Base-by-base conservation (phyloP, 768 basidiomycete species). In the Rhizopogon roseolus region DNA sequence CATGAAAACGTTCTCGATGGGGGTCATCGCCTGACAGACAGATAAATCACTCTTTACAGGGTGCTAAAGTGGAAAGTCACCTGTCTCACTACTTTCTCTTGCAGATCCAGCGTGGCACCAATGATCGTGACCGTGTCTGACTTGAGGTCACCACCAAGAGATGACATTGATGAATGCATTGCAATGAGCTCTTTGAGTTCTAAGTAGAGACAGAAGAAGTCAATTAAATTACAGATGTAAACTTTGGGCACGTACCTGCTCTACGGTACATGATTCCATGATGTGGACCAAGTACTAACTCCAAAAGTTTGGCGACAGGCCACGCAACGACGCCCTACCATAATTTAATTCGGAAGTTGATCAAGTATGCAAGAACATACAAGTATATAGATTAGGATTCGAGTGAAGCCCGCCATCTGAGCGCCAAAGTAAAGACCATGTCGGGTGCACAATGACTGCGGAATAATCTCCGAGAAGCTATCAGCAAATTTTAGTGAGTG, bases 241-340 rank as follows among this genome's bases (percentile, higher is more conserved):
- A 32, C 6, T 7, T 1, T 16, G 34, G 19, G 6, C n/a, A 27
- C n/a, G 29, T 13, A 80, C 81, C 82, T 54, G 79, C 81, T 51
- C 92, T 80, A 6, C 93, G 81, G 62, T 95, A 96, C 46, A 95
- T 92, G 64, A 95, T 92, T 22, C 93, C 93, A 63, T 93, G 90
- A 66, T 94, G 90, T 0, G 85, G 72, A 5, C 93, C 93, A 5
- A 96, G 78, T 3, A 79, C 80, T 54, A 82, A 79, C 61, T 93
- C 88, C 8, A 94, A 77, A 0, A 94, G 61, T 64, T 91, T 92
- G 0, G 93, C 89, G 6, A 93, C 81, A 2, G 93, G 93, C 89
- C 90, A 94, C 2, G 90, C 77, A 42, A 95, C 70, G 13, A 90
- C 68, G 5, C 81, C 85, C 89, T 91, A 50, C 57, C 25, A 1